Percentiles rank a stretch among this genome's conserved stretches.
phyloP scores from a whole-genome alignment of 225 moss, liverwort and hornwort species.

The Pseudisothecium myosuroides region DNA sequence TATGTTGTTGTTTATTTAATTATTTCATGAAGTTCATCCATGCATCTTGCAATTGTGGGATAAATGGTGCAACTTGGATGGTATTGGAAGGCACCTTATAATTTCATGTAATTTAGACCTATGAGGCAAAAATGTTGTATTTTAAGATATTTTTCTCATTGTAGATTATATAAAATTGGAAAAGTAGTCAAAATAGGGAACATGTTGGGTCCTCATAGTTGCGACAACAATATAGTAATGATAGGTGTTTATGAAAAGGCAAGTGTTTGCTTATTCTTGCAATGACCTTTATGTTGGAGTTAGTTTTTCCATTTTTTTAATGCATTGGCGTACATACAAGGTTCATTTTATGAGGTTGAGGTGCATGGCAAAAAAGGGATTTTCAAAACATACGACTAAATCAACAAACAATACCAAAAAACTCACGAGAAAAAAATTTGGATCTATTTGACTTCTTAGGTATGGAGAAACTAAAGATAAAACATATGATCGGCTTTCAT shows the following conservation, averaged over 20 bases:
- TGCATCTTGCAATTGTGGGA: not conserved
- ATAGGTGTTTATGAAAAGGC: too few species aligned
- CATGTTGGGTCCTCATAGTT: not conserved
- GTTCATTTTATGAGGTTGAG: not conserved
- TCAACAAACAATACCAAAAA: not conserved
- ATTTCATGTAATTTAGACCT: not conserved
- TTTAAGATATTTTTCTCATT: not conserved
- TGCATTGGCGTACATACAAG: not conserved
- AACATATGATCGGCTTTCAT: not conserved
- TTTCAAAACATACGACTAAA: not conserved
- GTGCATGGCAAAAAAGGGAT: not conserved
- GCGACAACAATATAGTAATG: too few species aligned
- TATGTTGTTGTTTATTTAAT: not conserved
- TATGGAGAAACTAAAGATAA: not conserved
- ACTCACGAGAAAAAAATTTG: not conserved
- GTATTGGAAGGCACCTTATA: not conserved
- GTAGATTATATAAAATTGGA: not conserved
- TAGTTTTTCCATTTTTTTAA: not conserved
- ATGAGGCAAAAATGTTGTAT: not conserved
- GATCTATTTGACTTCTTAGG: not conserved
- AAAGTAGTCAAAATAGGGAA: fast-evolving
- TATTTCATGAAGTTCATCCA: not conserved
- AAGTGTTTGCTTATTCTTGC: too few species aligned
- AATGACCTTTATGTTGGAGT: not conserved
- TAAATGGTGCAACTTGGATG: fast-evolving